Evolutionary conservation across 306 rosid species (phyloP).

Genomic region (Rubus parviflorus): DNA sequence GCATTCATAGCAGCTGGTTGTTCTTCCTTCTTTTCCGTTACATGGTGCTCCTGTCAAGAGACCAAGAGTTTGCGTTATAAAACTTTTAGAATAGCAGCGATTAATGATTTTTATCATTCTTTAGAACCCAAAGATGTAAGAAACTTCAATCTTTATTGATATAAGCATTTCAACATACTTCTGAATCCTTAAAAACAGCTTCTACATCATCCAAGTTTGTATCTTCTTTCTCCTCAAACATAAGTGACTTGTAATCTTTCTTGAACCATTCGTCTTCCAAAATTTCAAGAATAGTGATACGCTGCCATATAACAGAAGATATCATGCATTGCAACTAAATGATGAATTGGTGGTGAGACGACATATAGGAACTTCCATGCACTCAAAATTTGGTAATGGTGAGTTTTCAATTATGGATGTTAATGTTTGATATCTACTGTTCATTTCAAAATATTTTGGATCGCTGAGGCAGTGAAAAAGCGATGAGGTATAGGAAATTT

Average conservation of each 20-base stretch:
- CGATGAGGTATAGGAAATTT: background rate
- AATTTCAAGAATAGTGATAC: conserved; percentile 72
- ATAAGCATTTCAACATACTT: conserved; percentile 54
- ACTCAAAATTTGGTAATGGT: background rate
- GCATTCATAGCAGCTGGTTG: conserved; percentile 94
- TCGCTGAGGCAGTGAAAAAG: background rate
- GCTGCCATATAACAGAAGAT: conserved; percentile 54
- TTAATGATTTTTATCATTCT: conserved; percentile 6
- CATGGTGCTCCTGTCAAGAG: conserved; percentile 80
- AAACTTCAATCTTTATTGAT: background rate
- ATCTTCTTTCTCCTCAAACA: conserved; percentile 76
- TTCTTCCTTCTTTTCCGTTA: conserved; percentile 91
- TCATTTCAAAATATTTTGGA: background rate
- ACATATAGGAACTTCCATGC: background rate
- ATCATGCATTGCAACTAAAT: conserved; percentile 26
- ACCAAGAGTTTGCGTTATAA: conserved; percentile 19
- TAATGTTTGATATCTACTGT: background rate
- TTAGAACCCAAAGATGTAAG: background rate
- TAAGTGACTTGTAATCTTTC: conserved; percentile 75
- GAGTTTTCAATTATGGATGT: background rate
- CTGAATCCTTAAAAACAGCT: conserved; percentile 94
- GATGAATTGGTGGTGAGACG: conserved; percentile 7
- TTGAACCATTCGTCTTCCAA: conserved; percentile 92
- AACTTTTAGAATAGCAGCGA: conserved; percentile 10
- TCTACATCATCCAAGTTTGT: conserved; percentile 91